Base-by-base conservation (phyloP, 2,329 filamentous ascomycete genomes). In the Xylaria sp. region DNA sequence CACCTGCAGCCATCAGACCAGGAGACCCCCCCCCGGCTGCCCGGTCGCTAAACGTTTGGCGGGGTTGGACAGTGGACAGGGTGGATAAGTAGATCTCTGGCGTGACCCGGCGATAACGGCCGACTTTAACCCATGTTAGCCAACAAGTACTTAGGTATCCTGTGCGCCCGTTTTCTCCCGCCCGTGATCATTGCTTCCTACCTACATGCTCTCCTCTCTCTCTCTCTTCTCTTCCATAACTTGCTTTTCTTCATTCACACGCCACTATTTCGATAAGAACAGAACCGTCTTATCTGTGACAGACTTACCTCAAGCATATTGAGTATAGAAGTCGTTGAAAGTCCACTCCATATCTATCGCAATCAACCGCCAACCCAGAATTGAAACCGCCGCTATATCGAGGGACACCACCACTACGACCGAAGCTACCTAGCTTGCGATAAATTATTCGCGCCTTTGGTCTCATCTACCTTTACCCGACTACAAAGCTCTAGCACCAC, bases 81-180 rank as follows among this genome's bases (percentile, higher is more conserved):
- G 28, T 31, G 28, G 28, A 31, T 31, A 31, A 31, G 28, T n/a
- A 35, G 19, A 47, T 53, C 47, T 28, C 15, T 59, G 55, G 64
- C 46, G 57, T 31, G 33, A 51, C 49, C 64, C 61, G 64, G 61
- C 57, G 64, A 66, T 66, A 66, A 64, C 53, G 56, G 60, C 42
- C 52, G 47, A n/a, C 25, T 54, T 25, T 50, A 37, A 31, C 28
- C 28, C 28, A 31, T 31, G 28, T 9, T 9, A 31, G 17, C 53
- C 7, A 54, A 31, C 15, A 47, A 61, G 50, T 63, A 60, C 51
- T 59, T 65, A 65, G 54, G 46, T 51, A 65, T 38, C 55, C 59
- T 49, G 59, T 28, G 45, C 46, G 33, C 63, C 63, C 63, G 51
- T 53, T 63, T 60, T 59, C 45, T 53, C 58, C 56, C 43, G 50